Conservation (phyloP, 257 asterid species). For the Solanum pennellii region DNA sequence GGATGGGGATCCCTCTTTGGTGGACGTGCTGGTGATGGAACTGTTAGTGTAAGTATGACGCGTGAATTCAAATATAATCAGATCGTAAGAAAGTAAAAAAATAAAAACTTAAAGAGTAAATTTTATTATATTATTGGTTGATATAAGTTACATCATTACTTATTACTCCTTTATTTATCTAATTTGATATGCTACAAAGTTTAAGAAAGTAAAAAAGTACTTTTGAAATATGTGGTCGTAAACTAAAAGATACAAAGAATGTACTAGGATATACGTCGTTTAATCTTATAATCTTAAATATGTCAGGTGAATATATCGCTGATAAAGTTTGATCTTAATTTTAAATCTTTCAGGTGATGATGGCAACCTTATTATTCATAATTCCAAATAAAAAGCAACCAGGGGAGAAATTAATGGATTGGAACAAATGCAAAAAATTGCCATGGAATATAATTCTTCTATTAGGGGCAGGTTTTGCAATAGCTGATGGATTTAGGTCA, state of each 20-base stretch:
- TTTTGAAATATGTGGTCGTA: no score
- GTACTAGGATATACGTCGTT: not conserved
- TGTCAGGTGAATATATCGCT: not conserved
- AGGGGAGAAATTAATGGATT: conserved; percentile 92
- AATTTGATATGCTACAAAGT: no score
- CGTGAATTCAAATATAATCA: not conserved
- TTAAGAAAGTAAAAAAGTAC: no score
- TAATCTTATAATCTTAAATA: no score
- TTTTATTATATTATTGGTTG: no score
- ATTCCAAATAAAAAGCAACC: conserved; percentile 63
- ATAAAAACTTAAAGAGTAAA: not conserved
- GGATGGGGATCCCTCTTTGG: conserved; percentile 84
- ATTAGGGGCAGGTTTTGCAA: conserved; percentile 86
- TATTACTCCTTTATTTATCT: no score
- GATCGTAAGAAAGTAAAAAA: rapidly evolving
- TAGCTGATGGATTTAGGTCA: conserved; percentile 74
- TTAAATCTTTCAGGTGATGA: conserved; percentile 38
- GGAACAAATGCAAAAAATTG: conserved; percentile 89
- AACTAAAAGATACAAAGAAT: no score
- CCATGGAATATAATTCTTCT: conserved; percentile 80
- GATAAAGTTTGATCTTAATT: not conserved
- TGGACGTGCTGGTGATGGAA: conserved; percentile 89
- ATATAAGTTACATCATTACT: no score
- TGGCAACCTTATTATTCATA: conserved; percentile 81
- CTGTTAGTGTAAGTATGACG: conserved; percentile 49